Base-by-base conservation (phyloP, 202 grass and related monocot species). In the Eragrostis tef region DNA sequence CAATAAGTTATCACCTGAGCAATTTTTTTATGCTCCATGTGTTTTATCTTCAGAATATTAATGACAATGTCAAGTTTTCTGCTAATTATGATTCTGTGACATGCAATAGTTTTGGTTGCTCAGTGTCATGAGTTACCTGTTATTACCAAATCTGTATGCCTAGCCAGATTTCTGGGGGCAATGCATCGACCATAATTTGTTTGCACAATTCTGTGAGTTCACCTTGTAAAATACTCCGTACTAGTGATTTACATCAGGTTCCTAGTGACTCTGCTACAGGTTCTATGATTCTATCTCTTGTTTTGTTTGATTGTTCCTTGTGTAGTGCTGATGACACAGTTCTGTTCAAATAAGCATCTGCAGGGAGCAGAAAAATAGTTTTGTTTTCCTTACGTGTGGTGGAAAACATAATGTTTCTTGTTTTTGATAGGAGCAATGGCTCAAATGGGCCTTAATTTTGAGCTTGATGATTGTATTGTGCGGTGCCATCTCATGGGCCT, bases 21-120 rank as follows among this genome's bases (percentile, higher is more conserved):
- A 63, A 17, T 45, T 89, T 81, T 81, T 74, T 79, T 31, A 74
- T 51, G 83, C 54, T 89, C 22, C 50, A 27, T 62, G 50, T 86
- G 44, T 74, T 79, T 63, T 45, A 11, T 72, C 42, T 79, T 12
- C 2, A 34, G 59, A 82, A 74, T 86, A 79, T 79, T 44, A 81
- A 47, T 69, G 16, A 68, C 52, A 16, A 1, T 86, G 9, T 34
- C 5, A 15, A 74, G 2, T 62, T 73, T 58, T 49, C 22, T 24
- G 9, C 6, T 79, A 31, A 3, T 36, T 64, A 79, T 59, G 67
- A 15, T 86, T 53, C 44, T 41, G 6, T 54, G 1, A 17, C 19
- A 13, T 79, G 20, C 42, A 22, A 80, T 67, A 43, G 70, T 70
- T 46, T 50, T 1, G 6, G 49, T 50, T 73, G 22, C 34, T 74